Evolutionary conservation across 1,139 yeast species (phyloP), one percentile per base, ranked within the genome.

Genomic region (Kodamaea suecica): DNA sequence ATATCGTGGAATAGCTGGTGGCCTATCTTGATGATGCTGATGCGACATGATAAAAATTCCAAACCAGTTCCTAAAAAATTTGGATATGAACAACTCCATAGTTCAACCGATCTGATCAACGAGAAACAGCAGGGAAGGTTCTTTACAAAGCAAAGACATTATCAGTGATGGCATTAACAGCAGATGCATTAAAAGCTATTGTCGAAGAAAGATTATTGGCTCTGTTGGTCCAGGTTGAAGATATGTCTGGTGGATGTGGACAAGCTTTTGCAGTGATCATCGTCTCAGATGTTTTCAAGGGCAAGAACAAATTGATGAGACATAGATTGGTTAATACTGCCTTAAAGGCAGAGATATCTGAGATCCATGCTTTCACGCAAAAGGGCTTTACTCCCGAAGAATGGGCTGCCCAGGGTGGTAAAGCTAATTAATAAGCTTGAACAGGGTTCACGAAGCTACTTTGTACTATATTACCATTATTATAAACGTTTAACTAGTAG

Each of bases 331-430:
- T 94, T 32, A 92, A 94, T 59, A 69, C 61, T 27, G 80, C 86
- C 1, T 69, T 92, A 42, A 81, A 80, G 51, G 87, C 82, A 12
- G 96, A 90, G 55, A 86, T 92, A 29, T 82, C 86, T 1, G 63
- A 72, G 4, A 88, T 92, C 29, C 98, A 92, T 61, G 98, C 98
- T 0, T 94, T 92, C 57, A 87, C 97, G 1, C 97, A 92, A 52
- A 88, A 86, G 61, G 83, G 87, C 14, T 80, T 76, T 49, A 83
- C 94, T 0, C 73, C 76, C 2, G 80, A 73, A 19, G 95, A 84
- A 55, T 84, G 90, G 88, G 64, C 64, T 27, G 60, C 55, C 3
- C 74, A 69, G 42, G 28, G 28, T 13, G 28, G 28, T 11, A 25
- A 25, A 17, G 26, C 13, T n/a, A n/a, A n/a, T 6, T 23, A n/a